Evolutionary conservation across 2,329 filamentous ascomycete species (phyloP), one percentile per base, ranked within the genome.

Genomic region (Alternaria atra): DNA sequence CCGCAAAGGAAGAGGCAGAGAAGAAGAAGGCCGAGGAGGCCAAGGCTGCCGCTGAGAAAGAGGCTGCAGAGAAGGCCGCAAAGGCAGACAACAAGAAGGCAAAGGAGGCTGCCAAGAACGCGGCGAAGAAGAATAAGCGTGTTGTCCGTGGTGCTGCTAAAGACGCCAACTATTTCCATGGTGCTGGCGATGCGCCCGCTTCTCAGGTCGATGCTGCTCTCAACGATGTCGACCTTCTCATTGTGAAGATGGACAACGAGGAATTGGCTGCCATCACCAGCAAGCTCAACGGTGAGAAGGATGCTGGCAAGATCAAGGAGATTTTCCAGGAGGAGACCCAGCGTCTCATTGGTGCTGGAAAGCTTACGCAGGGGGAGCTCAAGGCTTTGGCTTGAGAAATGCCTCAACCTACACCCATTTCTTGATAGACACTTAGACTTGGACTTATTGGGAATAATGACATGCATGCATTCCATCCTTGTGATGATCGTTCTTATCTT

Each of bases 41-140:
- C 73, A 86, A 89, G 80, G 87, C 89, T 46, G 88, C 89, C 69
- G 92, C 91, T 78, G 93, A 96, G 67, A 92, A 92, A 15, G 95
- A 97, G 80, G 92, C 91, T 71, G 86, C 90, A 42, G 92, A 93
- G 67, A 98, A 98, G 86, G 87, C 85, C 5, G 89, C 93, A 59
- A 91, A 91, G 70, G 93, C 94, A 70, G 87, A 91, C 66, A 84
- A 84, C 75, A 99, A 98, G 89, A 99, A 99, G 87, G 90, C 91
- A 63, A 99, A 98, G 86, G 95, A 99, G 82, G 94, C 94, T 2
- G 95, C 95, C 60, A 99, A 99, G 89, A 97, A 93, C 77, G 95
- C 95, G 13, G 91, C 95, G 74, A 99, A 99, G 91, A 99, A 99
- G 91, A 99, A 99, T 88, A 97, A 97, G 88, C 93, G 95, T 85